Evolutionary conservation across 345 rosid genomes (phyloP).

Genomic region (Rhizophora apiculata): DNA sequence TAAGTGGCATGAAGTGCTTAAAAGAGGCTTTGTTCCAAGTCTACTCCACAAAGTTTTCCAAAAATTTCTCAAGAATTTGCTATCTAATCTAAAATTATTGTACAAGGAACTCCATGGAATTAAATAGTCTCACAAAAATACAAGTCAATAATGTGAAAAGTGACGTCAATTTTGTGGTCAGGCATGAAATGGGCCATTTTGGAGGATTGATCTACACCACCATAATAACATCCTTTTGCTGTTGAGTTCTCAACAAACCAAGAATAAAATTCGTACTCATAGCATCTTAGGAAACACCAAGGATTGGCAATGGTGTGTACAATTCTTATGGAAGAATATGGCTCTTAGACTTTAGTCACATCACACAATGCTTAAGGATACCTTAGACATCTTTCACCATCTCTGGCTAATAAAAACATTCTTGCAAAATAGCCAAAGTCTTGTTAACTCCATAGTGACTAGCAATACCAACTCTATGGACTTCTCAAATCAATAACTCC

Average conservation of each 20-base stretch:
- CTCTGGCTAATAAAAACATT: not conserved
- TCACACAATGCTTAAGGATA: accelerated
- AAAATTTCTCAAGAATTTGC: not conserved
- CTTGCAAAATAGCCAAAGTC: too few relatives aligned
- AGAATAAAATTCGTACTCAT: constrained; percentile 11
- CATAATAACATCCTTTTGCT: not conserved
- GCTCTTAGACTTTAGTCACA: not conserved
- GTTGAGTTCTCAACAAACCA: not conserved
- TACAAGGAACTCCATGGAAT: not conserved
- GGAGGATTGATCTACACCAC: not conserved
- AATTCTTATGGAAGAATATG: not conserved
- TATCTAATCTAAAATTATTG: not conserved
- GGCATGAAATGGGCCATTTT: constrained; percentile 10
- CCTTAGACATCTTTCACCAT: not conserved
- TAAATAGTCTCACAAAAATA: constrained; percentile 3
- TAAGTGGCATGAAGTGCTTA: not conserved
- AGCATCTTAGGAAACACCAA: not conserved
- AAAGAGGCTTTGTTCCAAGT: not conserved
- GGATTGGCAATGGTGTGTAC: not conserved
- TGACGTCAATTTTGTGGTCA: not conserved
- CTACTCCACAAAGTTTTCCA: constrained; percentile 3
- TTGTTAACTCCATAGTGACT: too few relatives aligned
- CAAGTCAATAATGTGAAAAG: not conserved
- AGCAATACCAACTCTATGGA: too few relatives aligned
- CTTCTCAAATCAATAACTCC: too few relatives aligned